These are phyloP conservation scores for Jaltomata sinuosa DNA, from an alignment of 257 asterid genomes.

Conservation along the genomic window DNA sequence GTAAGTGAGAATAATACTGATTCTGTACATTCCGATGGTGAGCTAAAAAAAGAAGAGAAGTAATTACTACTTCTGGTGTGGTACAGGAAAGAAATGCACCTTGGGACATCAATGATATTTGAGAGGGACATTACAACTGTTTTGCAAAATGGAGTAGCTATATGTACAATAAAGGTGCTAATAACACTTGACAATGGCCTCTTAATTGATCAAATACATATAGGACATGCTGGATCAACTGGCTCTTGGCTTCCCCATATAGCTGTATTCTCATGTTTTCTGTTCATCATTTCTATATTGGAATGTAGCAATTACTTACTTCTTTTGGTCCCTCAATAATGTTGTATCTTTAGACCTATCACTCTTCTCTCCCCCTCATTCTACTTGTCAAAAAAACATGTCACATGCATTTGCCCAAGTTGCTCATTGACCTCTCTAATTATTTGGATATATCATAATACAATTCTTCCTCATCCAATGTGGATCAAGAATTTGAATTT, in stretches of 20 bases:
- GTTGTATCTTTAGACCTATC: not conserved
- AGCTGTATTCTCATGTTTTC: not conserved
- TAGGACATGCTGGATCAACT: not conserved
- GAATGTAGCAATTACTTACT: not conserved
- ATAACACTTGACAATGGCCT: not conserved
- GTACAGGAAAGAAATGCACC: not conserved
- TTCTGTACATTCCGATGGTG: not conserved
- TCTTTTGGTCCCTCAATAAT: not conserved
- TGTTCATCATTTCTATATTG: not conserved
- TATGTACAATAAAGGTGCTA: not conserved
- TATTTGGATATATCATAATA: not conserved
- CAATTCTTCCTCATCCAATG: not conserved
- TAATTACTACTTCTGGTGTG: not conserved
- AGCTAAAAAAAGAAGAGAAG: not conserved
- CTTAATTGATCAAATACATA: not conserved
- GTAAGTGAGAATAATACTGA: not conserved
- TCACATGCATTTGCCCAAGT: not conserved
- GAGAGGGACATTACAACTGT: not conserved
- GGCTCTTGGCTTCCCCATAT: constrained; percentile 2
- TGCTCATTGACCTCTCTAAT: not conserved
- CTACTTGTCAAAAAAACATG: not conserved
- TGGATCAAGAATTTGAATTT: not conserved
- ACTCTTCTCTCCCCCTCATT: not conserved
- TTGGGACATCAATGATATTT: not conserved
- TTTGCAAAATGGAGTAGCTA: not conserved